These are phyloP conservation scores for Neocallimastix lanati DNA, from an alignment of 192 early-diverging fungal species.

Conservation along the genomic window DNA sequence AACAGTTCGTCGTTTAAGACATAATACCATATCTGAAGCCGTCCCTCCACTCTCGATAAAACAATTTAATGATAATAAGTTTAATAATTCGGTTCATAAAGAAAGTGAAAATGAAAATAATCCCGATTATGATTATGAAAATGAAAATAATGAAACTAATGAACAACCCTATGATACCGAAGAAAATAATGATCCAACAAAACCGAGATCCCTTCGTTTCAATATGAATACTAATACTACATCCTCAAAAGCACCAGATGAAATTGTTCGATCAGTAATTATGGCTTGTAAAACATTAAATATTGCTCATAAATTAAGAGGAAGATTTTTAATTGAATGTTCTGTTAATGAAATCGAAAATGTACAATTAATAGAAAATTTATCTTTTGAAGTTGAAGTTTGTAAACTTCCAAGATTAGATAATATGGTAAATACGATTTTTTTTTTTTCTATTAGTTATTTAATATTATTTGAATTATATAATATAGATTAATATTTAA, in stretches of 20 bases:
- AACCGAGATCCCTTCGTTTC: conserved; percentile 39
- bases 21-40: background rate
- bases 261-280: conserved; percentile 28
- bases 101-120: background rate
- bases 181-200: conserved; percentile 8
- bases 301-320: conserved; percentile 14
- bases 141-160: too few relatives aligned
- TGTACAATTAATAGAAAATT: background rate
- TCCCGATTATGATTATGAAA: background rate
- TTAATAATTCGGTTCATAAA: background rate
- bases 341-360: background rate
- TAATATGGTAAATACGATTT: background rate
- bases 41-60: background rate
- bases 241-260: conserved; percentile 33
- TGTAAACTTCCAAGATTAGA: background rate
- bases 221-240: conserved; percentile 45
- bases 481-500: too few relatives aligned
- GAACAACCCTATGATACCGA: too few relatives aligned
- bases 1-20: background rate
- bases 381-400: background rate
- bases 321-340: conserved; percentile 31
- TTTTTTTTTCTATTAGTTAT: too few relatives aligned
- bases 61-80: background rate
- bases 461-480: too few relatives aligned
- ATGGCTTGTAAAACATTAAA: conserved; percentile 13